Evolutionary conservation across 148 eudicot species (phyloP).

Genomic region (Dysphania ambrosioides): DNA sequence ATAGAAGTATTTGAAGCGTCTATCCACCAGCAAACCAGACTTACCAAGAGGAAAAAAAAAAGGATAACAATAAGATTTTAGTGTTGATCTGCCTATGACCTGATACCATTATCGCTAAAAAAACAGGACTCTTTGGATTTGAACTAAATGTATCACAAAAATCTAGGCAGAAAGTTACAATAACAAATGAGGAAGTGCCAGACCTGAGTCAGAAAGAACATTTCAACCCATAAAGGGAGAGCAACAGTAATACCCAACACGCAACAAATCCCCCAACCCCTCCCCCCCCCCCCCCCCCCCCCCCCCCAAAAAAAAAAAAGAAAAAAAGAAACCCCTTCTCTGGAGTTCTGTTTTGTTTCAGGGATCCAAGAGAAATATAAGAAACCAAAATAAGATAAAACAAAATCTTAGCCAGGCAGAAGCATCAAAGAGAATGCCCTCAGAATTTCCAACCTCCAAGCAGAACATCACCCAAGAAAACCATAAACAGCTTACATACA

Average conservation of each 20-base stretch:
- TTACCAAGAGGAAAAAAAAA: not conserved
- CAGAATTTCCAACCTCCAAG: slow-evolving; percentile 14
- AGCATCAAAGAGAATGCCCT: slow-evolving; percentile 4
- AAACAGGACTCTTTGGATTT: not conserved
- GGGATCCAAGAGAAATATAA: not conserved
- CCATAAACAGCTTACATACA: slow-evolving; percentile 4
- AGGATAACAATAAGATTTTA: no score
- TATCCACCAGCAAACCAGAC: not conserved
- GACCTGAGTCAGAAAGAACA: not conserved
- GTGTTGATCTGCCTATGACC: not conserved
- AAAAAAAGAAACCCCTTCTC: no score
- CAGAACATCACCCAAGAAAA: slow-evolving; percentile 1
- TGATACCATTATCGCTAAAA: not conserved
- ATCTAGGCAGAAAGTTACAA: not conserved
- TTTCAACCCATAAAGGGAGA: not conserved
- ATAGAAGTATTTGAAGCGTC: not conserved
- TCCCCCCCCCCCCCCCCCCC: no score
- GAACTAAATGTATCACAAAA: not conserved
- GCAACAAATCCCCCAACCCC: no score
- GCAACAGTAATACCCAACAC: not conserved
- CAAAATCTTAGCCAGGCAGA: slow-evolving; percentile 8
- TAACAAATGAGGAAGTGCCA: not conserved
- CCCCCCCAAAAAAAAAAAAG: no score
- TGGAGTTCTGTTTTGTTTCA: no score
- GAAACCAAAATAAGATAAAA: not conserved